Evolutionary conservation across 2,329 filamentous ascomycete species (phyloP), one percentile per base, ranked within the genome.

Genomic region (Botrytis pseudocinerea): DNA sequence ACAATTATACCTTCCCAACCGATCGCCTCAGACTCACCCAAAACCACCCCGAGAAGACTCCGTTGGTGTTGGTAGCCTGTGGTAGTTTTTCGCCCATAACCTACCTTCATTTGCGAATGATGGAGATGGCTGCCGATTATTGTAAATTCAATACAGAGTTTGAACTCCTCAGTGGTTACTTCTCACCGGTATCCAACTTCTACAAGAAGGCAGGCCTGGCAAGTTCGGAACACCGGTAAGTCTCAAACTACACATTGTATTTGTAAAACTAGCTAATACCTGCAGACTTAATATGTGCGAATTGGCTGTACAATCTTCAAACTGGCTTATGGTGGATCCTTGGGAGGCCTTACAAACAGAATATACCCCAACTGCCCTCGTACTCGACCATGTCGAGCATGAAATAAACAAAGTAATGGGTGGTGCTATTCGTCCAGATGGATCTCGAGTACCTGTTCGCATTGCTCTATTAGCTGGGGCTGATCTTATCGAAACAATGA

Each of bases 341-440:
- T 97, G 93, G 91, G 95, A 97, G 85, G 92, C 93, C n/a, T 85
- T 92, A 78, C 90, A 97, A 83, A 89, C 91, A 79, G 87, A 92
- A 77, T 98, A 97, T 81, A 91, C 94, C 75, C 94, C 94, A 25
- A 98, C 95, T 0, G 95, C 95, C 57, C 89, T 92, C 78, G 95
- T 97, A 59, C 86, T 98, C 66, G 94, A 97, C 80, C 95, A 98
- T 83, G 96, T 98, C 78, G 91, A 97, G 77, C 85, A 95, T 80
- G 94, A 98, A 82, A 93, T 98, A 81, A 97, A 98, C 81, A 87
- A 89, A 38, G 88, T 93, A 62, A 85, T 91, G 44, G 91, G 92
- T 57, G 95, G 95, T 10, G 89, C 96, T 44, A 87, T 92, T 78
- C 88, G 87, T 64, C 85, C 87, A 32, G 87, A 91, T 76, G 93